Conservation (phyloP, 2,329 filamentous ascomycete species). For the Neodidymelliopsis sp. region DNA sequence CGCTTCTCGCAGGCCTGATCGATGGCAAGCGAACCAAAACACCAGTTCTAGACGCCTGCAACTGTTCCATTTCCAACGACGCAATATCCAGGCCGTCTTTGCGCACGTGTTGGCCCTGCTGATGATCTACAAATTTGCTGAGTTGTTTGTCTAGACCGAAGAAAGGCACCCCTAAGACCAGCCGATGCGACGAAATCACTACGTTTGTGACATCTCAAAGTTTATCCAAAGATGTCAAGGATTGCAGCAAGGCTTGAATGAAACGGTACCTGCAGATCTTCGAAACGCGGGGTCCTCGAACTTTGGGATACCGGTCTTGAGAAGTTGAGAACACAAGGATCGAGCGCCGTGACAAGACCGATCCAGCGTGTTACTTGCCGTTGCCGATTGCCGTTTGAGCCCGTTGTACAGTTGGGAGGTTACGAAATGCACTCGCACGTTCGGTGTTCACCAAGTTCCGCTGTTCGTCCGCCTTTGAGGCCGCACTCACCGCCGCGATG, state of each 20-base stretch:
- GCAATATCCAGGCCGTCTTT: not conserved
- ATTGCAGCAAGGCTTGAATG: conserved; percentile 16
- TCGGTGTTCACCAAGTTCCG: conserved; percentile 29
- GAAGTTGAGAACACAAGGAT: conserved; percentile 17
- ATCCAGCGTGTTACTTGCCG: not conserved
- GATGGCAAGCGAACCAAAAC: conserved; percentile 9
- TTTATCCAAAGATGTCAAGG: no score
- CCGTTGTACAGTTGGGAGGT: conserved; percentile 14
- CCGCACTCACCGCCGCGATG: conserved; percentile 13
- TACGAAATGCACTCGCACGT: conserved; percentile 17
- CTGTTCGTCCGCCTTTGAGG: conserved; percentile 14
- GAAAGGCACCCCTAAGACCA: no score
- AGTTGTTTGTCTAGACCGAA: no score
- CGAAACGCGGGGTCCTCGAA: conserved; percentile 36
- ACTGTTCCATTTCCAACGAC: not conserved
- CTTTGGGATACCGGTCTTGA: no score
- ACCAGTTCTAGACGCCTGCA: conserved; percentile 1
- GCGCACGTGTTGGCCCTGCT: not conserved
- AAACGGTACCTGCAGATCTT: conserved; percentile 47
- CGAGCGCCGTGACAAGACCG: conserved; percentile 1
- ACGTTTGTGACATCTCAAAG: no score
- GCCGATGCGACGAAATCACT: no score
- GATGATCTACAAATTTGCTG: no score
- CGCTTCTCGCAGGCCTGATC: conserved; percentile 17
- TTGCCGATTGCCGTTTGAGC: conserved; percentile 8